phyloP scores from a whole-genome alignment of 192 early-diverging fungal species.

The Martensiomyces pterosporus region DNA sequence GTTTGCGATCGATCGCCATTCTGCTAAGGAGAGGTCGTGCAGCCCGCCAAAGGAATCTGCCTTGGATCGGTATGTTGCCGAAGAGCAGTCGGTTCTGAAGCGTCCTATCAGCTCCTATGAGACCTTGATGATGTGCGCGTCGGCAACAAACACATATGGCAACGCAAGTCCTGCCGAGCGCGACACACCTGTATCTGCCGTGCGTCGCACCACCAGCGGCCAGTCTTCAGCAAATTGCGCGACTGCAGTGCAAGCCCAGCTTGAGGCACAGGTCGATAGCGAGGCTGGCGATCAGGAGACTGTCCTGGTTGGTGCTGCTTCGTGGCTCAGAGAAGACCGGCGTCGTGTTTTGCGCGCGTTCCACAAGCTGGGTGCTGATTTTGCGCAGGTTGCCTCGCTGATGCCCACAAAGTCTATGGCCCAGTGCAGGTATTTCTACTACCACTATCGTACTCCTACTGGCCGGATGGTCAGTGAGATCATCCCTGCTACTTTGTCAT shows the following conservation, averaged over 20 bases:
- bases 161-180: neutral
- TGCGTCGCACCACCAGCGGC: neutral
- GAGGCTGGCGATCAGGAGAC: slow-evolving; percentile 19
- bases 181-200: neutral
- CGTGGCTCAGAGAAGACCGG: slow-evolving; percentile 55
- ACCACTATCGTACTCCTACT: slow-evolving; percentile 61
- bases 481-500: slow-evolving; percentile 7
- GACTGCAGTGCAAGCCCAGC: slow-evolving; percentile 4
- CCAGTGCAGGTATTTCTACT: slow-evolving; percentile 76
- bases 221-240: neutral
- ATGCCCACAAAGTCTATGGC: slow-evolving; percentile 75
- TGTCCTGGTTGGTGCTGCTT: slow-evolving; percentile 39
- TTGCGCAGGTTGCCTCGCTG: slow-evolving; percentile 61
- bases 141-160: neutral
- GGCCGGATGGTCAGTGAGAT: slow-evolving; percentile 28
- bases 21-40: neutral
- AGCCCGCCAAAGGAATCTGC: slow-evolving; percentile 29
- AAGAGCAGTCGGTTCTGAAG: slow-evolving; percentile 6
- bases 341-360: slow-evolving; percentile 59
- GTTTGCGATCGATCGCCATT: neutral
- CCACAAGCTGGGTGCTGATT: slow-evolving; percentile 64
- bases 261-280: slow-evolving; percentile 17
- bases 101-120: slow-evolving; percentile 44
- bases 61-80: slow-evolving; percentile 31
- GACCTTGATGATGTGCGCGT: slow-evolving; percentile 28